Evolutionary conservation across 148 eudicot genomes (phyloP).

Genomic region (Camellia sinensis): DNA sequence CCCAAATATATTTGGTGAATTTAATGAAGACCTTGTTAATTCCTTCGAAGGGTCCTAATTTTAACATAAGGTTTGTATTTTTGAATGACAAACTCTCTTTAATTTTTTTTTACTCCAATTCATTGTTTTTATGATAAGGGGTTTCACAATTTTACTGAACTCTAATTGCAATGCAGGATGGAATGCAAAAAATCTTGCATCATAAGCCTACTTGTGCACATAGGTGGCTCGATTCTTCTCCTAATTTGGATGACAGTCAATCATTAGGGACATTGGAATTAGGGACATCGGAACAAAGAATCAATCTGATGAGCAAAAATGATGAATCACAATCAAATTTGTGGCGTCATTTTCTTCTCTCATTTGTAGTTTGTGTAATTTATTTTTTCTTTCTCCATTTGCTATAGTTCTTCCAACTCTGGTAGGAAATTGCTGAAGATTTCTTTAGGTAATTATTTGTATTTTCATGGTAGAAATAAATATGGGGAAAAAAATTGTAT

Average conservation of each 20-base stretch:
- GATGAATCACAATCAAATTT: not conserved
- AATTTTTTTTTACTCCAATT: not conserved
- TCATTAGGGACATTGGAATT: not conserved
- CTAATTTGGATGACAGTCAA: not conserved
- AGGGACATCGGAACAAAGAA: not conserved
- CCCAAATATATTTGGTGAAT: constrained; percentile 72
- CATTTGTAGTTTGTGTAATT: constrained; percentile 4
- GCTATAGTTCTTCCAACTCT: constrained; percentile 13
- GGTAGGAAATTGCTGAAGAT: constrained; percentile 13
- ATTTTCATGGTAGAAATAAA: constrained; percentile 20
- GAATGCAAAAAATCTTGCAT: not conserved
- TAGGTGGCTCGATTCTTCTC: not conserved
- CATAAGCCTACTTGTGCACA: constrained; percentile 6
- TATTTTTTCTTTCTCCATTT: constrained; percentile 9
- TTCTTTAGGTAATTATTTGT: constrained; percentile 32
- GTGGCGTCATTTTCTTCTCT: constrained; percentile 8
- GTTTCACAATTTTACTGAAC: no score
- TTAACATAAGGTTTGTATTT: constrained; percentile 26
- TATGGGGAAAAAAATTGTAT: constrained; percentile 11
- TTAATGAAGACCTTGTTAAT: constrained; percentile 38
- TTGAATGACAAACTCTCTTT: not conserved
- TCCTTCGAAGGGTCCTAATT: constrained; percentile 33
- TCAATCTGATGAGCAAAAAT: not conserved
- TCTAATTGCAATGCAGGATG: not conserved
- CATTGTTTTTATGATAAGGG: not conserved